Evolutionary conservation across 2,329 filamentous ascomycete genomes (phyloP).

Genomic region (Aspergillus spinulosporus): DNA sequence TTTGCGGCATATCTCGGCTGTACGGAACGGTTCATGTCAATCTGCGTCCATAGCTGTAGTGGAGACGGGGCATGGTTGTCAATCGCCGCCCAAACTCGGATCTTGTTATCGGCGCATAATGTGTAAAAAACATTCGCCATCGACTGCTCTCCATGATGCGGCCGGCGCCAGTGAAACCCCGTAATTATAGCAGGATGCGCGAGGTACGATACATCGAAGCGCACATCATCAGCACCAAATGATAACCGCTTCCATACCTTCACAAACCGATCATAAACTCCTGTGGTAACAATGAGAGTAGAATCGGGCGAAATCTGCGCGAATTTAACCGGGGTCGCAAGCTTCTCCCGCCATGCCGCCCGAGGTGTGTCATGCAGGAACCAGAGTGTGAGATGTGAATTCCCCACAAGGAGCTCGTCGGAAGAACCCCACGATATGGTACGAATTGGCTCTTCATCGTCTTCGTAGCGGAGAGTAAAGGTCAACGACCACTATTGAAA

Average conservation of each 20-base stretch:
- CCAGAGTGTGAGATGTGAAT: constrained; percentile 70
- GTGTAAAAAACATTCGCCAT: constrained; percentile 89
- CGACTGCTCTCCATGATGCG: constrained; percentile 72
- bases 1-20: constrained; percentile 53
- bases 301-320: constrained; percentile 84
- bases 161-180: constrained; percentile 79
- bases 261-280: constrained; percentile 75
- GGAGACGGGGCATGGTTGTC: constrained; percentile 71
- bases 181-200: constrained; percentile 81
- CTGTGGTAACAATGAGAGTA: constrained; percentile 78
- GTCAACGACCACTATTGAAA: constrained; percentile 58
- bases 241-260: constrained; percentile 91
- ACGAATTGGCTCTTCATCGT: constrained; percentile 46
- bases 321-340: constrained; percentile 72
- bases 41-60: constrained; percentile 74
- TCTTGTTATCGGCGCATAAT: constrained; percentile 73
- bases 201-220: constrained; percentile 89
- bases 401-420: constrained; percentile 80
- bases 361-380: constrained; percentile 49
- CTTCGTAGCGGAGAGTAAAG: constrained; percentile 50
- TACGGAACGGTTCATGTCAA: constrained; percentile 74
- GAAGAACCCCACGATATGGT: constrained; percentile 83
- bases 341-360: constrained; percentile 69
- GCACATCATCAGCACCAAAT: constrained; percentile 77
- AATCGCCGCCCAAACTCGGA: constrained; percentile 80